Evolutionary conservation across 139 green algal genomes (phyloP).

Genomic region (Choricystis sp.): DNA sequence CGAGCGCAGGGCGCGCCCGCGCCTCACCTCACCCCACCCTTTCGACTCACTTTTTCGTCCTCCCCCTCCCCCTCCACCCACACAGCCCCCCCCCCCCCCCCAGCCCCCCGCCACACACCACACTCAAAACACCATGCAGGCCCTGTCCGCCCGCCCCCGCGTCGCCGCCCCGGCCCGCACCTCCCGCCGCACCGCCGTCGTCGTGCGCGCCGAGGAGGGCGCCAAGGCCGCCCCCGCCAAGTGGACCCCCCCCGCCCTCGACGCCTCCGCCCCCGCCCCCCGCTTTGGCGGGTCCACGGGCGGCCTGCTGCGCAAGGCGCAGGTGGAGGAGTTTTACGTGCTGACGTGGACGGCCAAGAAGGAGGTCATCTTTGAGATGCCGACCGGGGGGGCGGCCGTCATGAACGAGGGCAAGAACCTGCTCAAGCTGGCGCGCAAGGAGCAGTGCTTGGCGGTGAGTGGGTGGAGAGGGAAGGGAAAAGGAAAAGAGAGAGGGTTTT

Average conservation of each 20-base stretch:
- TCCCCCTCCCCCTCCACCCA: too few relatives aligned
- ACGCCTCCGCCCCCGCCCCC: constrained; percentile 78
- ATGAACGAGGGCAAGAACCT: constrained; percentile 97
- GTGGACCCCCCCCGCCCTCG: constrained; percentile 69
- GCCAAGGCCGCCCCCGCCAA: constrained; percentile 21
- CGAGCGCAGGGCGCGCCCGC: too few relatives aligned
- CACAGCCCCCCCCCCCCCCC: not conserved
- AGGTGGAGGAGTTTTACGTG: constrained; percentile 94
- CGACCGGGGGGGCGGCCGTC: constrained; percentile 93
- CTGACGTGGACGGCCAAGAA: constrained; percentile 93
- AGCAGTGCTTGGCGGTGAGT: constrained; percentile 98
- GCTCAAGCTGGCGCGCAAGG: constrained; percentile 96
- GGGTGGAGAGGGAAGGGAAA: too few relatives aligned
- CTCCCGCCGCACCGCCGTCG: constrained; percentile 10
- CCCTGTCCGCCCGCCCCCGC: not conserved
- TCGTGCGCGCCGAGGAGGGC: constrained; percentile 38
- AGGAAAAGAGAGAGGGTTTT: too few relatives aligned
- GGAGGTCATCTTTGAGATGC: constrained; percentile 99
- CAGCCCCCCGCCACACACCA: not conserved
- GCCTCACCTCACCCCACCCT: too few relatives aligned
- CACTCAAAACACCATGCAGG: not conserved
- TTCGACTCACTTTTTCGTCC: not conserved
- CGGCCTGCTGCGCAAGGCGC: constrained; percentile 88
- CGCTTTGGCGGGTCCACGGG: constrained; percentile 98
- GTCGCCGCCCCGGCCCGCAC: too few relatives aligned